These are phyloP conservation scores for Trypanosoma grayi DNA, from an alignment of 208 protist genomes.

Conservation along the genomic window DNA sequence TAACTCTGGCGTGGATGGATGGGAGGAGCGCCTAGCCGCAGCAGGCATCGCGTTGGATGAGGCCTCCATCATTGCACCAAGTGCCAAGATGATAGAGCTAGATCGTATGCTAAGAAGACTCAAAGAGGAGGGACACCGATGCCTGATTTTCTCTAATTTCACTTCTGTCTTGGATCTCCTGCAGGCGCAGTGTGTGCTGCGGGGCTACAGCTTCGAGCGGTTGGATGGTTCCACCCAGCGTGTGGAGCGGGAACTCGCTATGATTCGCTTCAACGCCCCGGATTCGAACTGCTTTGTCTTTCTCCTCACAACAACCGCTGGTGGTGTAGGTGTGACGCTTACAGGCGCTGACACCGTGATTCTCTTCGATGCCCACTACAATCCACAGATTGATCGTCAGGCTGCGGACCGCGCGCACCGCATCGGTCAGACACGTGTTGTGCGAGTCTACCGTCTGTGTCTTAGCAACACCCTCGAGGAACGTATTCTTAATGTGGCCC, in stretches of 20 bases:
- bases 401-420: constrained; percentile 94
- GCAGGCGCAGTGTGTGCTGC: constrained; percentile 70
- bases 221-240: constrained; percentile 80
- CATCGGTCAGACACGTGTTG: constrained; percentile 94
- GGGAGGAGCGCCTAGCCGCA: constrained; percentile 43
- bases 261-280: constrained; percentile 93
- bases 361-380: constrained; percentile 97
- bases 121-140: constrained; percentile 72
- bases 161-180: constrained; percentile 86
- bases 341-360: constrained; percentile 95
- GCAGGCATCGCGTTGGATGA: constrained; percentile 66
- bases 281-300: constrained; percentile 94
- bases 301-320: constrained; percentile 96
- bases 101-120: constrained; percentile 90
- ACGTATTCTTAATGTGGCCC: constrained; percentile 92
- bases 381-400: constrained; percentile 98
- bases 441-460: constrained; percentile 95
- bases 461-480: constrained; percentile 94
- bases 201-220: constrained; percentile 75
- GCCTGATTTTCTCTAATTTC: constrained; percentile 92
- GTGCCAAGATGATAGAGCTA: constrained; percentile 93
- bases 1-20: constrained; percentile 3
- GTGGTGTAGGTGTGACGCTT: constrained; percentile 98
- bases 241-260: constrained; percentile 88
- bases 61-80: constrained; percentile 61